Conservation (phyloP, 169 alveolate genomes). For the Plasmodium adleri region DNA sequence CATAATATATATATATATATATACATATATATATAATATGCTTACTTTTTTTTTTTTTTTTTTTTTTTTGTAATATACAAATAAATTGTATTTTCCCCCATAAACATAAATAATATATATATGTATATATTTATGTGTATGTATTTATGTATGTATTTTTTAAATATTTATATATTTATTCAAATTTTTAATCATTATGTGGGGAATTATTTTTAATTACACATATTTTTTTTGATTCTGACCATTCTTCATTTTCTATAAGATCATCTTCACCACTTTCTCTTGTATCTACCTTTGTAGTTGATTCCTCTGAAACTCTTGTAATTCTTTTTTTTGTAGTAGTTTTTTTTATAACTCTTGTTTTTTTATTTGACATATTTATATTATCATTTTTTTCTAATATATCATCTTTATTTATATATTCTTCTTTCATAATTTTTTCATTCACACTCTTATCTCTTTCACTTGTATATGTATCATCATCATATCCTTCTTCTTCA, state of each 20-base stretch:
- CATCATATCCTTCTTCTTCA: conserved; percentile 29
- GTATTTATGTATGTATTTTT: neutral
- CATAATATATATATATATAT: neutral
- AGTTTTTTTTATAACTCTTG: conserved; percentile 12
- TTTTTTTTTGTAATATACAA: neutral
- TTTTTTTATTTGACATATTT: conserved; percentile 32
- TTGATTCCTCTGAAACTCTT: conserved; percentile 17
- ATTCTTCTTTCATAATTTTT: conserved; percentile 8
- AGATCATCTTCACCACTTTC: conserved; percentile 24
- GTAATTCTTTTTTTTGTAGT: conserved; percentile 3
- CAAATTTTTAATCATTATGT: neutral
- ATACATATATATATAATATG: neutral
- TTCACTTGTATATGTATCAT: conserved; percentile 34
- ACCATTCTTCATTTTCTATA: conserved; percentile 16
- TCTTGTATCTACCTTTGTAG: neutral
- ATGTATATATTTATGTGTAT: neutral
- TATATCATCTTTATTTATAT: neutral
- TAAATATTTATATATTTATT: neutral
- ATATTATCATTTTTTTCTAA: conserved; percentile 21
- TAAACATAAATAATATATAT: neutral
- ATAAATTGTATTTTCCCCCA: neutral
- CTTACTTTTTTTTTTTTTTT: too few species aligned
- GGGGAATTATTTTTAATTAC: conserved; percentile 18
- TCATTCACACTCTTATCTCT: conserved; percentile 20
- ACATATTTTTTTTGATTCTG: conserved; percentile 13